These are phyloP conservation scores for Lasiosphaeris hirsuta DNA, from an alignment of 495 filamentous ascomycete species.

Conservation along the genomic window DNA sequence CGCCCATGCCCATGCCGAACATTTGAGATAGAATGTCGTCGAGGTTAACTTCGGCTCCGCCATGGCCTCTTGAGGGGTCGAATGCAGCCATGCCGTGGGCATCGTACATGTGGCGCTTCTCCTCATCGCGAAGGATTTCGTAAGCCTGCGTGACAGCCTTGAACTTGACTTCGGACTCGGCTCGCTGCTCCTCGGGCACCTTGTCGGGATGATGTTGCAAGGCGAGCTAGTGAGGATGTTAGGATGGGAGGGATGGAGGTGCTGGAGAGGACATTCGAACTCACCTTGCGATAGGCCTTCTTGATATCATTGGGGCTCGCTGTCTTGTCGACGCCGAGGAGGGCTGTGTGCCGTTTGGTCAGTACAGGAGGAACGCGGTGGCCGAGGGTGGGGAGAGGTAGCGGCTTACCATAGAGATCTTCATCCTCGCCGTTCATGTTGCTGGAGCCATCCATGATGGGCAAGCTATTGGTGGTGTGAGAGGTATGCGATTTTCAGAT, in stretches of 20 bases:
- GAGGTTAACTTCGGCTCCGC: conserved; percentile 70
- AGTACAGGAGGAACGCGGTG: not conserved
- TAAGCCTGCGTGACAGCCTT: conserved; percentile 90
- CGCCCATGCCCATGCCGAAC: conserved; percentile 76
- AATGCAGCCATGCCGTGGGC: conserved; percentile 95
- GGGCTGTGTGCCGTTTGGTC: conserved; percentile 43
- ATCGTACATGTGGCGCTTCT: conserved; percentile 88
- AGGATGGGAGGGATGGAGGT: conserved; percentile 1
- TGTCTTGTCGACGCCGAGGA: conserved; percentile 67
- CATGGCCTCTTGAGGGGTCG: conserved; percentile 61
- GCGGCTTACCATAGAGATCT: conserved; percentile 63
- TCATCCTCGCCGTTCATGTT: conserved; percentile 33
- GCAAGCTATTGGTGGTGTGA: conserved; percentile 6
- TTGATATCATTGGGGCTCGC: conserved; percentile 85
- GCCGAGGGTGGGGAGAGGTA: conserved; percentile 1
- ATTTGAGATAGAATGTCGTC: conserved; percentile 91
- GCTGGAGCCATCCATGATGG: conserved; percentile 39
- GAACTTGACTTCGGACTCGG: conserved; percentile 81
- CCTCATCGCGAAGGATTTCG: conserved; percentile 94
- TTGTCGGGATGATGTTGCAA: conserved; percentile 92
- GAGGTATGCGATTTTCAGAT: not conserved
- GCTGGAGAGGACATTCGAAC: conserved; percentile 12
- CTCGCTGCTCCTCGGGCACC: conserved; percentile 81
- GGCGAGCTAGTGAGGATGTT: conserved; percentile 61
- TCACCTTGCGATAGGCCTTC: conserved; percentile 94